Evolutionary conservation across 1,284 basidiomycete genomes (phyloP).

Genomic region (Rhodotorula sp.): DNA sequence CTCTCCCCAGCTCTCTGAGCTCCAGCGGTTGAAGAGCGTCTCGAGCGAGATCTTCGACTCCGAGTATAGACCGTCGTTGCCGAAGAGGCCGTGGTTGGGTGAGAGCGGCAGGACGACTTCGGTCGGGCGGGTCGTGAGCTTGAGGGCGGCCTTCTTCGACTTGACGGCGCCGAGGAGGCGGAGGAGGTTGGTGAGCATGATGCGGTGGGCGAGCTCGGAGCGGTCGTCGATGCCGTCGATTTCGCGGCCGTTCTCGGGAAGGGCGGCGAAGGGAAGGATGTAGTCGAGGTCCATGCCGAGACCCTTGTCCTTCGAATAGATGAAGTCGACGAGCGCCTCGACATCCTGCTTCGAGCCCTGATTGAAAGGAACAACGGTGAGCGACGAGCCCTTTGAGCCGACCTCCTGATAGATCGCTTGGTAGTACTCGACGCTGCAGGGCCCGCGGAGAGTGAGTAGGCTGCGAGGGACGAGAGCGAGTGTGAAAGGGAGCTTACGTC

Average conservation of each 20-base stretch:
- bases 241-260: slow-evolving; percentile 97
- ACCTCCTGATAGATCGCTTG: slow-evolving; percentile 95
- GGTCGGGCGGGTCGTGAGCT: slow-evolving; percentile 95
- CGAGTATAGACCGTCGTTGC: slow-evolving; percentile 95
- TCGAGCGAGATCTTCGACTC: slow-evolving; percentile 98
- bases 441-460: not conserved
- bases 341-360: slow-evolving; percentile 97
- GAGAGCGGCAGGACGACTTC: slow-evolving; percentile 96
- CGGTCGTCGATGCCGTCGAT: slow-evolving; percentile 96
- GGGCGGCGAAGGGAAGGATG: slow-evolving; percentile 95
- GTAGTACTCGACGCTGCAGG: slow-evolving; percentile 91
- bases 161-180: slow-evolving; percentile 96
- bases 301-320: slow-evolving; percentile 70
- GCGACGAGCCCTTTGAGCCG: slow-evolving; percentile 88
- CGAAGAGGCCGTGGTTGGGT: slow-evolving; percentile 96
- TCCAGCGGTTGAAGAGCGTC: slow-evolving; percentile 97
- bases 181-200: slow-evolving; percentile 70
- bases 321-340: slow-evolving; percentile 95
- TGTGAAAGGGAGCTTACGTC: slow-evolving; percentile 20
- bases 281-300: slow-evolving; percentile 86
- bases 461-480: slow-evolving; percentile 3
- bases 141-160: slow-evolving; percentile 92
- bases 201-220: slow-evolving; percentile 95
- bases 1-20: slow-evolving; percentile 98
- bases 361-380: slow-evolving; percentile 98